Evolutionary conservation across 2,329 filamentous ascomycete genomes (phyloP).

Genomic region (Capronia americana): DNA sequence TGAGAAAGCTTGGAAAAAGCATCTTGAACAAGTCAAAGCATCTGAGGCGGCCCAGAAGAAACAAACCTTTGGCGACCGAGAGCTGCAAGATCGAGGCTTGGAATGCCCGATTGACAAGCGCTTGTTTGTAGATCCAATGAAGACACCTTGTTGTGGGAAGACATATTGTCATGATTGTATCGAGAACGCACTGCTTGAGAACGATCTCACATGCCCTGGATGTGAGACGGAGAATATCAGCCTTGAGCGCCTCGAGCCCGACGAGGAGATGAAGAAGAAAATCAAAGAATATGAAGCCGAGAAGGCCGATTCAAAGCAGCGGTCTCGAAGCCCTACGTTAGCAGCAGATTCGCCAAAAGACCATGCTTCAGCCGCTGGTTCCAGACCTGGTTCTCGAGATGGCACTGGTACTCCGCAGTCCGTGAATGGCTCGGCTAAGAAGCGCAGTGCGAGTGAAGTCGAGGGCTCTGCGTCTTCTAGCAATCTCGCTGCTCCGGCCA

Average conservation of each 20-base stretch:
- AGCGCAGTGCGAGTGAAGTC: slow-evolving; percentile 76
- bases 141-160: slow-evolving; percentile 97
- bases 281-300: slow-evolving; percentile 76
- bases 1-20: slow-evolving; percentile 94
- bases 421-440: slow-evolving; percentile 63
- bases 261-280: slow-evolving; percentile 78
- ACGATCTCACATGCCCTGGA: slow-evolving; percentile 92
- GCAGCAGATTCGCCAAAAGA: slow-evolving; percentile 33
- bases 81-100: slow-evolving; percentile 83
- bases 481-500: slow-evolving; percentile 46
- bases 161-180: slow-evolving; percentile 99
- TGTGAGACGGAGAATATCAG: slow-evolving; percentile 90
- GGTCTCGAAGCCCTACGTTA: slow-evolving; percentile 39
- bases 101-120: slow-evolving; percentile 97
- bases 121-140: slow-evolving; percentile 98
- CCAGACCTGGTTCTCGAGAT: slow-evolving; percentile 34
- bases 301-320: slow-evolving; percentile 53
- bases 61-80: slow-evolving; percentile 78
- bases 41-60: slow-evolving; percentile 82
- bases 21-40: slow-evolving; percentile 88
- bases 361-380: slow-evolving; percentile 21
- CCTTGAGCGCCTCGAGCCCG: slow-evolving; percentile 85
- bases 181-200: slow-evolving; percentile 97
- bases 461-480: slow-evolving; percentile 64
- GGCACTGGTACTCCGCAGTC: slow-evolving; percentile 35